A percentile compares a stretch with the other conserved stretches of the same genome.
phyloP scores from a whole-genome alignment of 2,329 filamentous ascomycete genomes.

The Berkeleyomyces basicola region DNA sequence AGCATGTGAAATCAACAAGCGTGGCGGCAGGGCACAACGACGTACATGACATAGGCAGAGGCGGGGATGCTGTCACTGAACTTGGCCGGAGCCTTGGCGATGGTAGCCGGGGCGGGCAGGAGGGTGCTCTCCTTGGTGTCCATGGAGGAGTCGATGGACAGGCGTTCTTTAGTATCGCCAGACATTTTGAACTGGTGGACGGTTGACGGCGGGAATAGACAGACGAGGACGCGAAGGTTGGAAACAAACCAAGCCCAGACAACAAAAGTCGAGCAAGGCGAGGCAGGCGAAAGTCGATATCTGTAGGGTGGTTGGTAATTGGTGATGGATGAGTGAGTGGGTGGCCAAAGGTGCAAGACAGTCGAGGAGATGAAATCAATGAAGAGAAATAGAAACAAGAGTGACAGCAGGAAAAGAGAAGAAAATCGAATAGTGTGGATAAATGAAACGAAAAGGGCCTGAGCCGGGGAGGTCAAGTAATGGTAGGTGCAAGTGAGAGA shows the following conservation, averaged over 20 bases:
- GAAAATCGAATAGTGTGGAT: not conserved
- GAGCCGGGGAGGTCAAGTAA: not conserved
- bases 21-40: constrained; percentile 13
- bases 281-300: not conserved
- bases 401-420: not conserved
- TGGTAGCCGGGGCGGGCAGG: constrained; percentile 53
- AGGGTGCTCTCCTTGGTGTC: constrained; percentile 29
- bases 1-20: constrained; percentile 1
- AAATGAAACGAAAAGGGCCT: not conserved
- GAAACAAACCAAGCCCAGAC: not conserved
- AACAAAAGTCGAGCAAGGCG: not conserved
- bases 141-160: constrained; percentile 54
- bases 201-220: constrained; percentile 14
- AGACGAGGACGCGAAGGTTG: not conserved
- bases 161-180: constrained; percentile 62
- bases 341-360: not conserved
- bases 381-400: not conserved
- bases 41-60: constrained; percentile 65
- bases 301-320: not conserved
- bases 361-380: not conserved
- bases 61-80: constrained; percentile 59
- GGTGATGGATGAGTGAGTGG: not conserved
- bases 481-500: not conserved
- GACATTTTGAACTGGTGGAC: constrained; percentile 22
- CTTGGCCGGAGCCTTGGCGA: constrained; percentile 53